Evolutionary conservation across 2,329 filamentous ascomycete genomes (phyloP).

Genomic region (Fusarium sp.): DNA sequence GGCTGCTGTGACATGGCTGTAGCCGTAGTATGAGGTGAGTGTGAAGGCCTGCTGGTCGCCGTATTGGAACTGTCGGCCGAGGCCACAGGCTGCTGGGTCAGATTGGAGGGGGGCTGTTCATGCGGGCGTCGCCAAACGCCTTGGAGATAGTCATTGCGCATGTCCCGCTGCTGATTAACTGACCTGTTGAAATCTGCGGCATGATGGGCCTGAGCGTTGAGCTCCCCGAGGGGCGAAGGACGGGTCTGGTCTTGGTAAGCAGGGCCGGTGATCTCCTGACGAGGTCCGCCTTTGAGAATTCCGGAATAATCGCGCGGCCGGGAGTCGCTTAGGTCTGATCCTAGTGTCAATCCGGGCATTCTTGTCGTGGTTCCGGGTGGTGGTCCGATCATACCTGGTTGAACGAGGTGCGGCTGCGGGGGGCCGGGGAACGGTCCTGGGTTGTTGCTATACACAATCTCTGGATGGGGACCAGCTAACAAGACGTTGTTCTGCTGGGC

Average conservation of each 20-base stretch:
- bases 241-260: conserved; percentile 89
- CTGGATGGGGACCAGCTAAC: conserved; percentile 76
- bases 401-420: conserved; percentile 74
- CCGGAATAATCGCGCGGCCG: conserved; percentile 83
- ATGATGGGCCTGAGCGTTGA: conserved; percentile 86
- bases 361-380: conserved; percentile 72
- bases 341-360: conserved; percentile 85
- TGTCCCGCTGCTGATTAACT: conserved; percentile 80
- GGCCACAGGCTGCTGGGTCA: conserved; percentile 59
- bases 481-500: conserved; percentile 67
- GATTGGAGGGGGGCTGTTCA: conserved; percentile 70
- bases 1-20: conserved; percentile 67
- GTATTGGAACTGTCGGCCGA: conserved; percentile 53
- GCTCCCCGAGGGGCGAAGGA: conserved; percentile 77
- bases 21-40: conserved; percentile 67
- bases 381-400: conserved; percentile 75
- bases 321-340: conserved; percentile 79
- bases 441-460: conserved; percentile 87
- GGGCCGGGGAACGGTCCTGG: conserved; percentile 72
- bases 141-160: conserved; percentile 82
- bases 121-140: conserved; percentile 85
- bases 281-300: conserved; percentile 78
- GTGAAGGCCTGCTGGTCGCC: conserved; percentile 62
- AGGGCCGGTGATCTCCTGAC: conserved; percentile 88
- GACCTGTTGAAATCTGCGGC: conserved; percentile 91